Conservation (phyloP, 306 rosid genomes). For the Echinosophora koreensis region DNA sequence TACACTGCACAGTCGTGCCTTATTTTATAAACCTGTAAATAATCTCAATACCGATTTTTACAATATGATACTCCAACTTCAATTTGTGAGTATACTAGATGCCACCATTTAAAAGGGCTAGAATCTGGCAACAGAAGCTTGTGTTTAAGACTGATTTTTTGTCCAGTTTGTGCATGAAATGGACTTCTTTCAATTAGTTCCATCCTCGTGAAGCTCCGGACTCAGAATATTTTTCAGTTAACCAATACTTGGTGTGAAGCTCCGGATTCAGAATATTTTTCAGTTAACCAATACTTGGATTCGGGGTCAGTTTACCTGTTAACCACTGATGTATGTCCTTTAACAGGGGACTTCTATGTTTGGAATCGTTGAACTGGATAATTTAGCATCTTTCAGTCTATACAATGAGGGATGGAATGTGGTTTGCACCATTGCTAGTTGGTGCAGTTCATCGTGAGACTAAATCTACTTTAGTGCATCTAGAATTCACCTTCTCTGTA, state of each 20-base stretch:
- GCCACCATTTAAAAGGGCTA: too few species aligned
- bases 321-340: constrained; percentile 18
- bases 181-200: constrained; percentile 1
- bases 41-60: too few species aligned
- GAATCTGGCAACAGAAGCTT: too few species aligned
- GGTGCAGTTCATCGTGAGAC: constrained; percentile 12
- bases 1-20: too few species aligned
- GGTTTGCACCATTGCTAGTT: constrained; percentile 12
- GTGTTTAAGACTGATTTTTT: not conserved
- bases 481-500: not conserved
- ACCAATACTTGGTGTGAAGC: not conserved
- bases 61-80: too few species aligned
- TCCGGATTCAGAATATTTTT: not conserved
- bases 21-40: too few species aligned
- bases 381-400: not conserved
- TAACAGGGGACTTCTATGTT: not conserved
- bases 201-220: not conserved
- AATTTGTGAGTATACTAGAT: too few species aligned
- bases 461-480: not conserved
- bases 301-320: constrained; percentile 12
- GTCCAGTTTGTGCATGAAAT: constrained; percentile 26
- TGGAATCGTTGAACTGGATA: constrained; percentile 9
- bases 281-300: not conserved
- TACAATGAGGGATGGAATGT: not conserved
- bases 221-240: too few species aligned